phyloP scores from a whole-genome alignment of 768 basidiomycete genomes.

The Flagelloscypha sp. region DNA sequence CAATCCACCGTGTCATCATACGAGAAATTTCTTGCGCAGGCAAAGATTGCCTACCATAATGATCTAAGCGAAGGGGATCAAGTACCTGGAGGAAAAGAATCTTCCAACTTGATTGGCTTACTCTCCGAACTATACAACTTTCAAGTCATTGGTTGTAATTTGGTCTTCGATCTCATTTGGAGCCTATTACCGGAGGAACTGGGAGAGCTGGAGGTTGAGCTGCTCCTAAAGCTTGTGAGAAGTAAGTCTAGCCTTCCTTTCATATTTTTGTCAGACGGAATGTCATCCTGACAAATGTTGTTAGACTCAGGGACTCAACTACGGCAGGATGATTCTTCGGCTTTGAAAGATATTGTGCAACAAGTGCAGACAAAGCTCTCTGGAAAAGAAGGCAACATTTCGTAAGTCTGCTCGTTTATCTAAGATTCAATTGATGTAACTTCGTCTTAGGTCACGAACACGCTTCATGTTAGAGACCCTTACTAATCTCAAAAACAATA shows the following conservation, averaged over 20 bases:
- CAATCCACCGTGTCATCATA: conserved; percentile 65
- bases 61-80: conserved; percentile 13
- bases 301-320: conserved; percentile 89
- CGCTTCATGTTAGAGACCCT: conserved; percentile 95
- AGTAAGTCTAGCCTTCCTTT: conserved; percentile 41
- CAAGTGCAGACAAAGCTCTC: conserved; percentile 70
- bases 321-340: conserved; percentile 84
- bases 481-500: conserved; percentile 88
- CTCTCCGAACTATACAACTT: conserved; percentile 94
- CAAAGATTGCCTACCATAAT: conserved; percentile 13
- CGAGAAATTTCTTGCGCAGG: conserved; percentile 44
- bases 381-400: conserved; percentile 24
- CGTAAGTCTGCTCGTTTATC: conserved; percentile 1
- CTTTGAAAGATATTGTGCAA: conserved; percentile 84
- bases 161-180: conserved; percentile 89
- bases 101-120: conserved; percentile 79
- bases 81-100: conserved; percentile 67
- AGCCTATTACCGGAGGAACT: conserved; percentile 56
- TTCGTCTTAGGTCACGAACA: conserved; percentile 81
- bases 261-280: not conserved
- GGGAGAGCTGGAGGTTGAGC: conserved; percentile 76
- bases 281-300: conserved; percentile 8
- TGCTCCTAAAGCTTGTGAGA: conserved; percentile 76
- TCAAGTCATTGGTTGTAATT: conserved; percentile 78
- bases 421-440: conserved; percentile 4